phyloP scores from a whole-genome alignment of 108 stramenopile genomes.

The Nannochloropsis gaditana region DNA sequence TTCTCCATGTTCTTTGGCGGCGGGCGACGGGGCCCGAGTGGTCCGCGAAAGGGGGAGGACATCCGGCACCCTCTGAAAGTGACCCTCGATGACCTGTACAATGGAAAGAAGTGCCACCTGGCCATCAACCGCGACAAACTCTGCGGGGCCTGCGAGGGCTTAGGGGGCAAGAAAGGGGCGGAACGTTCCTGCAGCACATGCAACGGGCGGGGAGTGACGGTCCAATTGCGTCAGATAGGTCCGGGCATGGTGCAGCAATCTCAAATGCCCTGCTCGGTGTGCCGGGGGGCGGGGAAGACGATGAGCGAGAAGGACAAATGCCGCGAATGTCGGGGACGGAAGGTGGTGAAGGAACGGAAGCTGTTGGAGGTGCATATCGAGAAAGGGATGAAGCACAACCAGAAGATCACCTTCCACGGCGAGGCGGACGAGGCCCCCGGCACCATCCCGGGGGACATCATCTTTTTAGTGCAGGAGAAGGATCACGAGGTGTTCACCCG shows the following conservation, averaged over 20 bases:
- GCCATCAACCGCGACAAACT: slow-evolving; percentile 85
- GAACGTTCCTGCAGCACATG: slow-evolving; percentile 65
- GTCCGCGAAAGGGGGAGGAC: slow-evolving; percentile 81
- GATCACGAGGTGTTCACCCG: slow-evolving; percentile 89
- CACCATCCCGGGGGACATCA: slow-evolving; percentile 85
- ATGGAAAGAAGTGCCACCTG: slow-evolving; percentile 91
- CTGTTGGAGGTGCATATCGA: slow-evolving; percentile 86
- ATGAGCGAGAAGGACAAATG: slow-evolving; percentile 56
- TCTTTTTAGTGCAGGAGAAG: slow-evolving; percentile 95
- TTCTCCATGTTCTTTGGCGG: slow-evolving; percentile 90
- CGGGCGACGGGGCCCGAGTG: slow-evolving; percentile 46
- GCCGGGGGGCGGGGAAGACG: slow-evolving; percentile 74
- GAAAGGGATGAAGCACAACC: slow-evolving; percentile 88
- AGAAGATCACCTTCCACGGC: slow-evolving; percentile 85
- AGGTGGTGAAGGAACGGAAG: slow-evolving; percentile 74
- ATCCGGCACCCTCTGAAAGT: slow-evolving; percentile 89
- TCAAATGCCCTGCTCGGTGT: slow-evolving; percentile 69
- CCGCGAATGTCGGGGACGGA: slow-evolving; percentile 47
- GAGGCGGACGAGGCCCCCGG: slow-evolving; percentile 96
- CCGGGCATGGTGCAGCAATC: slow-evolving; percentile 95
- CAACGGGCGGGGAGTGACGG: slow-evolving; percentile 75
- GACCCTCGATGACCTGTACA: slow-evolving; percentile 92
- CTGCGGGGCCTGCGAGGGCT: slow-evolving; percentile 75
- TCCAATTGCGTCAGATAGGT: slow-evolving; percentile 89
- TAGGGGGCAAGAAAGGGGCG: slow-evolving; percentile 60